Evolutionary conservation across 306 rosid genomes (phyloP).

Genomic region (Dryas octopetala): DNA sequence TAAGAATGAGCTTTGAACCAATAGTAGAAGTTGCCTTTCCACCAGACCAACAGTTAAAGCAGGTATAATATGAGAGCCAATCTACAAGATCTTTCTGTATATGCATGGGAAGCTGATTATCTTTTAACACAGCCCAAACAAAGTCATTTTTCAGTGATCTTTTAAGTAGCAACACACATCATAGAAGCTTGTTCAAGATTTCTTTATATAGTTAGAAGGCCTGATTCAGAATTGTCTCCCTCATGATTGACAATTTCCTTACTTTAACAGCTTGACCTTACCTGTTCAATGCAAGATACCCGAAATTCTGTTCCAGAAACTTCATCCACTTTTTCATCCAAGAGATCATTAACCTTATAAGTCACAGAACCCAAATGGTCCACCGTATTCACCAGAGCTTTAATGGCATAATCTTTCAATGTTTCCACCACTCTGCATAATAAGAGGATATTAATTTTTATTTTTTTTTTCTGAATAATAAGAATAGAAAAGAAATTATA

Average conservation of each 20-base stretch:
- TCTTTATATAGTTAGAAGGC: background rate
- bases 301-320: slow-evolving; percentile 84
- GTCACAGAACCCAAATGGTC: slow-evolving; percentile 97
- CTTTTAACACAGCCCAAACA: background rate
- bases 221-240: background rate
- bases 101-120: background rate
- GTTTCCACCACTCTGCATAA: slow-evolving; percentile 84
- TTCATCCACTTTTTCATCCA: slow-evolving; percentile 94
- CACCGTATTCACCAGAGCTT: slow-evolving; percentile 97
- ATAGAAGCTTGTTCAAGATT: background rate
- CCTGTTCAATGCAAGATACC: slow-evolving; percentile 96
- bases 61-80: background rate
- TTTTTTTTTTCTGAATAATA: background rate
- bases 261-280: slow-evolving; percentile 21
- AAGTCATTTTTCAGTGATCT: background rate
- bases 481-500: background rate
- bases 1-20: background rate
- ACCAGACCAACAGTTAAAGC: background rate
- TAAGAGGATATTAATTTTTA: background rate
- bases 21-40: background rate
- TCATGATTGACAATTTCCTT: background rate
- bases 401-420: slow-evolving; percentile 90
- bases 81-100: too few species aligned
- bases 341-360: slow-evolving; percentile 84
- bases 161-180: background rate